A percentile compares a stretch with the other conserved stretches of the same genome.
phyloP scores from a whole-genome alignment of 108 stramenopile species.

The Cyclotella kingstonii region DNA sequence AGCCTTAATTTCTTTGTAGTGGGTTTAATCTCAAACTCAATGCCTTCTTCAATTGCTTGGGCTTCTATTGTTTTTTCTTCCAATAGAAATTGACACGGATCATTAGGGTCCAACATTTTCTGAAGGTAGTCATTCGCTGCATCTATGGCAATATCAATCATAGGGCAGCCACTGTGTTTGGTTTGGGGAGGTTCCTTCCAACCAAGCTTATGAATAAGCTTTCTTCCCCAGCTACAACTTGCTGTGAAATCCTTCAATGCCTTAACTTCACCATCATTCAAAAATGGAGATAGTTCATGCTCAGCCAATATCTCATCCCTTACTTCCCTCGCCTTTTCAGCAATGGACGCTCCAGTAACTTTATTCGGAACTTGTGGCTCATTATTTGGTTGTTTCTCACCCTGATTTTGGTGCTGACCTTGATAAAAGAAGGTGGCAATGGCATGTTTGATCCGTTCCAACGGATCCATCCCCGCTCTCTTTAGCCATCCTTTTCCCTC shows the following conservation, averaged over 20 bases:
- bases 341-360: conserved; percentile 21
- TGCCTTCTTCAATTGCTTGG: background rate
- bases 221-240: conserved; percentile 32
- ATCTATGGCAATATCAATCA: background rate
- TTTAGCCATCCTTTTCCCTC: conserved; percentile 20
- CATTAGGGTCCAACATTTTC: background rate
- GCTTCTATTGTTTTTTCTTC: background rate
- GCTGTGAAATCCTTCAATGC: conserved; percentile 26
- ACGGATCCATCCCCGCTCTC: conserved; percentile 2
- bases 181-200: background rate
- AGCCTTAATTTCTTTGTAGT: background rate
- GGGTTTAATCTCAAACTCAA: background rate
- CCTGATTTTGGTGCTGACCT: background rate
- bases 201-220: conserved; percentile 13
- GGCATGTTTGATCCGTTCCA: conserved; percentile 17
- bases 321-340: conserved; percentile 25
- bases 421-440: conserved; percentile 6
- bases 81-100: background rate
- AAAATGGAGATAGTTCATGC: conserved; percentile 20
- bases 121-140: background rate
- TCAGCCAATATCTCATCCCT: conserved; percentile 30
- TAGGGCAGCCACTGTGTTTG: background rate
- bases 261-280: conserved; percentile 21
- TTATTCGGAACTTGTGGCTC: background rate
- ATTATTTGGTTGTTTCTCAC: background rate